Evolutionary conservation across 1,139 yeast genomes (phyloP).

Genomic region (Hansenula sp.): DNA sequence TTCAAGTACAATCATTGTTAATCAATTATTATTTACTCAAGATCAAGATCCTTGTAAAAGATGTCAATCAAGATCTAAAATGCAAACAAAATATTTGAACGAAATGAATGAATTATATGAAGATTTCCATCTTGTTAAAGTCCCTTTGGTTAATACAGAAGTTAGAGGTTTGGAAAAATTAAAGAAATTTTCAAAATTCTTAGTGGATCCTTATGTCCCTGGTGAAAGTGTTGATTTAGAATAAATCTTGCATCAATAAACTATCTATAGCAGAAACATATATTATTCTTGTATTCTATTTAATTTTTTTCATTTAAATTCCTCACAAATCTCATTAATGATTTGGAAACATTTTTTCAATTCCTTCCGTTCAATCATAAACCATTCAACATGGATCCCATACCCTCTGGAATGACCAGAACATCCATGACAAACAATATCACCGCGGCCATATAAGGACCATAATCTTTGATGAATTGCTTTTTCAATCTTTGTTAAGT

Average conservation of each 20-base stretch:
- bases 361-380: slow-evolving; percentile 44
- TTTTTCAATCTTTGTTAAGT: slow-evolving; percentile 36
- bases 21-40: slow-evolving; percentile 86
- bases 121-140: slow-evolving; percentile 91
- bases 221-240: slow-evolving; percentile 36
- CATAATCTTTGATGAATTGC: slow-evolving; percentile 37
- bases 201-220: slow-evolving; percentile 70
- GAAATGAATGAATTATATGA: slow-evolving; percentile 93
- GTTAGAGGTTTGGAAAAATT: slow-evolving; percentile 88
- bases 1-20: slow-evolving; percentile 91
- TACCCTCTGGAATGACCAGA: slow-evolving; percentile 18
- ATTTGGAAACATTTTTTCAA: slow-evolving; percentile 34
- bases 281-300: too few species aligned
- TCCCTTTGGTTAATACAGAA: slow-evolving; percentile 92
- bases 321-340: slow-evolving; percentile 29
- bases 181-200: slow-evolving; percentile 67
- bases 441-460: slow-evolving; percentile 39
- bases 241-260: background rate
- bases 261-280: too few species aligned
- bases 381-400: slow-evolving; percentile 57
- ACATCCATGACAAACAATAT: slow-evolving; percentile 40
- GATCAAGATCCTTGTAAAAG: slow-evolving; percentile 69
- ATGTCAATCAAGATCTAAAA: slow-evolving; percentile 89
- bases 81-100: slow-evolving; percentile 92
- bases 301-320: background rate